Base-by-base conservation (phyloP, 1,284 basidiomycete genomes). In the Abortiporus biennis region DNA sequence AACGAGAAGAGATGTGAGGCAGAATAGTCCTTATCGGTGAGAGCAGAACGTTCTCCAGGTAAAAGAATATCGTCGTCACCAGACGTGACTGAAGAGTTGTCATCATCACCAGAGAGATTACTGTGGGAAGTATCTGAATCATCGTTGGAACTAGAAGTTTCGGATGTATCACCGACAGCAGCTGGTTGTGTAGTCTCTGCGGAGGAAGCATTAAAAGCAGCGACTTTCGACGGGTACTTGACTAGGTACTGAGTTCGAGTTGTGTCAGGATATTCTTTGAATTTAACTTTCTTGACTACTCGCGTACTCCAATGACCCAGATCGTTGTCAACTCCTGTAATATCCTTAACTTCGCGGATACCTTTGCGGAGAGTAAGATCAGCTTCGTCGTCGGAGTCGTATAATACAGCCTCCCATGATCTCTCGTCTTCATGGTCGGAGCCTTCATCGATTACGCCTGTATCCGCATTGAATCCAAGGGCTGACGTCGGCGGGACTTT, bases 401-500 rank as follows among this genome's bases (percentile, higher is more conserved):
- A 17, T 11, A 42, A 29, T 13, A 42, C 19, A 13, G 25, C 42
- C 12, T 38, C 42, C 23, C 42, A 29, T 15, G 31, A 19, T 24
- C 4, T 12, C 3, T 17, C 19, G 15, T 46, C 38, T 13, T 46
- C 47, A 29, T 48, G 47, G 35, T 46, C 49, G 16, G 40, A 46
- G 8, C 49, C 49, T 36, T 48, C 42, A 23, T 43, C 42, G 4
- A 43, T 27, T 12, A 30, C 3, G 4, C 42, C 42, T 8, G 38
- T 13, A n/a, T n/a, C 27, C 9, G 9, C 27, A 9, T 29, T n/a
- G 27, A n/a, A 9, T n/a, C 36, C 16, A 6, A 36, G 42, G 21
- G 37, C 42, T 29, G 9, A 23, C 13, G 29, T 36, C 21, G 39
- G 33, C 6, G 40, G 43, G 17, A 55, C 33, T 42, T 47, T 51